Conservation (phyloP, 139 green algal genomes). For the Picochlorum sp. region DNA sequence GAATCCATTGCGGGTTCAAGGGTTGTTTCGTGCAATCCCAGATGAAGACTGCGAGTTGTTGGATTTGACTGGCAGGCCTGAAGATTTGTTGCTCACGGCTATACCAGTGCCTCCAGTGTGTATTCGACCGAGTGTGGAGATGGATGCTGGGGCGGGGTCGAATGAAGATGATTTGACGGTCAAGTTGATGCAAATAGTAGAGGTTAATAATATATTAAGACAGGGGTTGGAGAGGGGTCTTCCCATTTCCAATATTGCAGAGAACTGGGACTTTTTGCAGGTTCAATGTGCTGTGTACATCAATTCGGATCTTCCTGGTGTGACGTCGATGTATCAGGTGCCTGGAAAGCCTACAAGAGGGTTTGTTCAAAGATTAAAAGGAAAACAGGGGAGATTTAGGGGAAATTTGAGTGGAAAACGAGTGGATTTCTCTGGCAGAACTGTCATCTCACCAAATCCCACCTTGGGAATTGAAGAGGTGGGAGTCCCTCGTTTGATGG, state of each 20-base stretch:
- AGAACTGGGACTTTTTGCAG: conserved; percentile 92
- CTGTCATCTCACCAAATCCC: conserved; percentile 97
- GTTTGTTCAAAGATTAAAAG: conserved; percentile 98
- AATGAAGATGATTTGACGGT: conserved; percentile 99
- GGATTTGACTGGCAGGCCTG: conserved; percentile 58
- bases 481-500: conserved; percentile 82
- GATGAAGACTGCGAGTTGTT: conserved; percentile 50
- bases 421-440: conserved; percentile 93
- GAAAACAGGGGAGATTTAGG: conserved; percentile 95
- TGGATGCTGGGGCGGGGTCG: conserved; percentile 77
- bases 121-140: conserved; percentile 93
- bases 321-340: conserved; percentile 56
- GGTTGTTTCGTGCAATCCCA: conserved; percentile 71
- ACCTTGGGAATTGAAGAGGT: conserved; percentile 89
- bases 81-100: conserved; percentile 77
- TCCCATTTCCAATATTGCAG: conserved; percentile 6
- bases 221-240: conserved; percentile 48
- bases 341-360: conserved; percentile 74
- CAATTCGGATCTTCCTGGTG: conserved; percentile 88
- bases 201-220: conserved; percentile 75
- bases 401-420: conserved; percentile 96
- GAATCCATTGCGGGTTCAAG: conserved; percentile 75
- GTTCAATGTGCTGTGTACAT: conserved; percentile 64
- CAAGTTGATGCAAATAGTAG: conserved; percentile 92
- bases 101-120: conserved; percentile 89